A percentile compares a stretch with the other conserved stretches of the same genome.
Conservation (phyloP, 2,329 filamentous ascomycete species). For the Botrytis hyacinthi region DNA sequence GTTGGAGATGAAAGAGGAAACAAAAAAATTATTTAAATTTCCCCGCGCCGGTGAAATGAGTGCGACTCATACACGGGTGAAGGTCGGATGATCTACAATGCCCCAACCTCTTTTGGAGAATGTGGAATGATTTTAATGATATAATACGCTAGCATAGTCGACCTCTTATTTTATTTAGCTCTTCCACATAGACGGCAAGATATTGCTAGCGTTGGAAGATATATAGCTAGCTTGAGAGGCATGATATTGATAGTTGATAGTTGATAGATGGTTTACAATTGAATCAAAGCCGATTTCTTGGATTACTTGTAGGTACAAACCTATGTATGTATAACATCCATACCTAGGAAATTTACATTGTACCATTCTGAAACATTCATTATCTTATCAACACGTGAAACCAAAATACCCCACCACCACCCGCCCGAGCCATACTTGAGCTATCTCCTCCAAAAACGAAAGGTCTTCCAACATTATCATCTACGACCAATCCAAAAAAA, state of each 20-base stretch:
- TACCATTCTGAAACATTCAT: background rate
- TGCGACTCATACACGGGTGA: background rate
- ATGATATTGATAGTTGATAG: background rate
- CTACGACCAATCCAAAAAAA: background rate
- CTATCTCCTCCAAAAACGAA: background rate
- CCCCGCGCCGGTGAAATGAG: background rate
- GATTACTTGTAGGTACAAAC: too few relatives aligned
- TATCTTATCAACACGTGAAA: background rate
- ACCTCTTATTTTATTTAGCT: background rate
- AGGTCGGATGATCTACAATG: background rate
- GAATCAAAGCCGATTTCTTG: background rate
- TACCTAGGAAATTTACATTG: too few relatives aligned
- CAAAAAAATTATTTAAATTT: conserved; percentile 9
- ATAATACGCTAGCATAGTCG: background rate
- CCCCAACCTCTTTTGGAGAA: background rate
- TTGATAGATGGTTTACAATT: background rate
- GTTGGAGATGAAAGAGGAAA: background rate
- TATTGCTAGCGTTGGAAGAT: background rate
- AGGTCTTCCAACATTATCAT: background rate
- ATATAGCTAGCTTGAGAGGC: background rate
- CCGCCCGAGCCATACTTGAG: background rate
- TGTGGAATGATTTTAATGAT: background rate
- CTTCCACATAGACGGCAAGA: background rate
- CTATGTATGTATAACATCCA: too few relatives aligned
- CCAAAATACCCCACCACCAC: background rate